phyloP scores from a whole-genome alignment of 148 eudicot genomes.

The Fagopyrum homotropicum region DNA sequence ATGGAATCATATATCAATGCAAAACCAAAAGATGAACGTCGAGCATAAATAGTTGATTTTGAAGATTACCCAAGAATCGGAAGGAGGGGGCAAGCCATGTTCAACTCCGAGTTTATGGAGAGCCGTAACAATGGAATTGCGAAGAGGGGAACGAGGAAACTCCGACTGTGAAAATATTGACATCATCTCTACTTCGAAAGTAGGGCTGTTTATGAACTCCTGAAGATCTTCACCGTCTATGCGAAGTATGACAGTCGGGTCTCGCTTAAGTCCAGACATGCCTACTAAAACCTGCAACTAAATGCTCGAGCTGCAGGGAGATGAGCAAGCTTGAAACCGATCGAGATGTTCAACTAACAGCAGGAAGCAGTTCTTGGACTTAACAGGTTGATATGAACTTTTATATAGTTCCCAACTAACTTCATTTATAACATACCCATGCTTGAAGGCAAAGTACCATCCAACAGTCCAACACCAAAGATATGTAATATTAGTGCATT shows the following conservation, averaged over 20 bases:
- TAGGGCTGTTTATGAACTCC: conserved; percentile 45
- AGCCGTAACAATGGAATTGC: conserved; percentile 50
- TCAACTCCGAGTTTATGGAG: conserved; percentile 72
- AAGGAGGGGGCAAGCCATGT: conserved; percentile 86
- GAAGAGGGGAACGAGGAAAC: conserved; percentile 31
- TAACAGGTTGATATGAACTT: not conserved
- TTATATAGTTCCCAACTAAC: not conserved
- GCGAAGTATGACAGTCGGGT: conserved; percentile 82
- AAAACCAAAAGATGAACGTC: no score
- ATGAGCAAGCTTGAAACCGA: not conserved
- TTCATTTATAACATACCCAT: conserved; percentile 8
- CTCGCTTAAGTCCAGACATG: conserved; percentile 92
- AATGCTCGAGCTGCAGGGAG: not conserved
- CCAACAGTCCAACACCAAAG: conserved; percentile 6
- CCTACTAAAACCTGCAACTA: conserved; percentile 22
- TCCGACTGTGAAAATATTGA: conserved; percentile 47
- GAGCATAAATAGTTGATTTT: not conserved
- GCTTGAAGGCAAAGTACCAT: not conserved
- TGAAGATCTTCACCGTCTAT: conserved; percentile 84
- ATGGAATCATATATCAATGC: no score
- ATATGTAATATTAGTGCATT: not conserved
- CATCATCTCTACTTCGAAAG: conserved; percentile 53
- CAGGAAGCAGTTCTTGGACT: not conserved
- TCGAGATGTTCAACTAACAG: not conserved
- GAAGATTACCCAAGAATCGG: conserved; percentile 76